Conservation (phyloP, 2,329 filamentous ascomycete species). For the Ceratocystis smalleyi region DNA sequence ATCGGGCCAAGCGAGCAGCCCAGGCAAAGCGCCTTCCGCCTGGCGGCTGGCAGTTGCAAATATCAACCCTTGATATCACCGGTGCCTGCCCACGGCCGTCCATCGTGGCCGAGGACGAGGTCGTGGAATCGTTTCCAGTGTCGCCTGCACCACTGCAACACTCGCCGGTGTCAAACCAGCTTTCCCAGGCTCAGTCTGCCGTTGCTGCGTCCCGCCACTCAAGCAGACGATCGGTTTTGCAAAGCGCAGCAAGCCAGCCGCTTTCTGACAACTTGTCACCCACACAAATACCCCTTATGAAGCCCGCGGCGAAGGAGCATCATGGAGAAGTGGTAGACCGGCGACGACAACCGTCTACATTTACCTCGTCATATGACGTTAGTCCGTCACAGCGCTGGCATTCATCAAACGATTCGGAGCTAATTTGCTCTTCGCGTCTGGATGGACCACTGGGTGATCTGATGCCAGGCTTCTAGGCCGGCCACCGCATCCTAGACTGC, state of each 20-base stretch:
- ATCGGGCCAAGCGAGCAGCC: not conserved
- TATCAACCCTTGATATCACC: conserved; percentile 15
- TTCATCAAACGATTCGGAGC: not conserved
- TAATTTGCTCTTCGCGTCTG: conserved; percentile 8
- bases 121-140: not conserved
- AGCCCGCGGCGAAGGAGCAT: not conserved
- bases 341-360: not conserved
- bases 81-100: conserved; percentile 10
- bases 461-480: conserved; percentile 13
- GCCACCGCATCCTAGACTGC: not conserved
- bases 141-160: not conserved
- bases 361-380: conserved; percentile 2
- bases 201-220: not conserved
- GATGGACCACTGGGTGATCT: conserved; percentile 14
- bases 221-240: not conserved
- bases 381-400: conserved; percentile 1
- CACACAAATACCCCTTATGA: not conserved
- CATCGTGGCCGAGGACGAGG: conserved; percentile 13
- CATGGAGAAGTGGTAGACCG: not conserved
- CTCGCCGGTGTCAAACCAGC: not conserved
- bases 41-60: conserved; percentile 14
- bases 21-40: conserved; percentile 6
- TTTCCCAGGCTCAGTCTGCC: not conserved
- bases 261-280: not conserved
- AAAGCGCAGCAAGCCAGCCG: not conserved